A percentile compares a stretch with the other conserved stretches of the same genome.
Conservation (phyloP, 805 yeast species). For the Tetrapisispora pingtungensis region DNA sequence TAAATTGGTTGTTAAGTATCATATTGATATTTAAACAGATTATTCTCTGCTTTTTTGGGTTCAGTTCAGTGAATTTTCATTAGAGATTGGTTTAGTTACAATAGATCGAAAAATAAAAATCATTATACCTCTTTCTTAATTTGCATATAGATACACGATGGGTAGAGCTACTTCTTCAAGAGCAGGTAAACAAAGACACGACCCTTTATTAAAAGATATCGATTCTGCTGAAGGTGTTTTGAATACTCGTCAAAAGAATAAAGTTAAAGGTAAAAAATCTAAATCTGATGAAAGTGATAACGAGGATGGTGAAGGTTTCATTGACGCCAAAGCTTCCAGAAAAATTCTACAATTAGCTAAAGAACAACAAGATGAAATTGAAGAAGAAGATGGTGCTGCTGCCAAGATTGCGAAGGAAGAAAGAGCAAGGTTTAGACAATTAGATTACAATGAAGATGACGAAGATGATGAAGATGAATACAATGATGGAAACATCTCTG, state of each 20-base stretch:
- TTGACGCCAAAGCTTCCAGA: conserved; percentile 76
- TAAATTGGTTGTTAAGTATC: no score
- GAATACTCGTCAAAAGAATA: conserved; percentile 32
- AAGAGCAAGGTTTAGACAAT: conserved; percentile 26
- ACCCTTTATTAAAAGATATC: conserved; percentile 70
- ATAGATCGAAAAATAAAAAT: no score
- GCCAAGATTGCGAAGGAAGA: conserved; percentile 23
- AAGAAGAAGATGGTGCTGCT: conserved; percentile 46
- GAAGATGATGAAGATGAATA: conserved; percentile 36
- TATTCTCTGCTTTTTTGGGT: no score
- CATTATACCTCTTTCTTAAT: no score
- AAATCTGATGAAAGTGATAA: conserved; percentile 29
- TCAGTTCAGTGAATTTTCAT: no score
- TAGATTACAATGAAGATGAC: conserved; percentile 39
- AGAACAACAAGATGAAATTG: conserved; percentile 87
- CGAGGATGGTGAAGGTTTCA: conserved; percentile 42
- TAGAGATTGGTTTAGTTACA: no score
- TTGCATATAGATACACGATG: conserved; percentile 32
- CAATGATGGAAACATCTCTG: conserved; percentile 35
- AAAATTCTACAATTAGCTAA: conserved; percentile 81
- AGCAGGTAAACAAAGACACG: conserved; percentile 56
- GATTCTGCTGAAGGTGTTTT: conserved; percentile 66
- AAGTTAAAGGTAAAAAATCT: conserved; percentile 26
- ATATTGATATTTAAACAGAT: no score
- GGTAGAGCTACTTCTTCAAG: conserved; percentile 51